Conservation (phyloP, 2,329 filamentous ascomycete genomes). For the Fusarium sp. region DNA sequence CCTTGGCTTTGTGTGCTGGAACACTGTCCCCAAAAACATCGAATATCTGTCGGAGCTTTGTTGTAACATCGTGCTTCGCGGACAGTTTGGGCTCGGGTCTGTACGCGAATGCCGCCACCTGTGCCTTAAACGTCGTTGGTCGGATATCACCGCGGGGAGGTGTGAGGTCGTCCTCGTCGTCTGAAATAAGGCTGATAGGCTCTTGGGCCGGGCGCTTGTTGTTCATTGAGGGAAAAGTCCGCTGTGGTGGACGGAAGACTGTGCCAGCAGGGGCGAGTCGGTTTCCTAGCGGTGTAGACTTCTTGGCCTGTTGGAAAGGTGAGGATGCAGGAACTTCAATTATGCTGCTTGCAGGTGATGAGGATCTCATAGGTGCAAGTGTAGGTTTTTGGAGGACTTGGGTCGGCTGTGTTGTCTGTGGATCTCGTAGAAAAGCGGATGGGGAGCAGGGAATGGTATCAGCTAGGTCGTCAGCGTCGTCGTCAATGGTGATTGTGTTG, state of each 20-base stretch:
- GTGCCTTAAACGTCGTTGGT: constrained; percentile 66
- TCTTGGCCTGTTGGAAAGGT: constrained; percentile 66
- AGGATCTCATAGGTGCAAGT: constrained; percentile 51
- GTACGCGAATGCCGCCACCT: constrained; percentile 58
- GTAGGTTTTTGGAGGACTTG: constrained; percentile 59
- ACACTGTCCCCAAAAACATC: constrained; percentile 51
- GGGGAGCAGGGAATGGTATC: constrained; percentile 62
- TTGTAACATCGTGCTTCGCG: constrained; percentile 45
- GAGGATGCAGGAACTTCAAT: constrained; percentile 93
- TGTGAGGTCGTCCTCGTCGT: constrained; percentile 60
- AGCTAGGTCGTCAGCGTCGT: constrained; percentile 61
- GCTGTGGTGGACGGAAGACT: constrained; percentile 67
- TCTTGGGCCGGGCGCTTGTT: constrained; percentile 55
- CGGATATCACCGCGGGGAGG: constrained; percentile 71
- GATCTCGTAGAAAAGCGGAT: constrained; percentile 51
- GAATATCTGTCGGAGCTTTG: constrained; percentile 53
- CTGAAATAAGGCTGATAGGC: constrained; percentile 62
- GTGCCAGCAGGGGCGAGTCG: constrained; percentile 83
- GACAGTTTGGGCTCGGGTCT: constrained; percentile 60
- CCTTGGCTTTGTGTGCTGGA: constrained; percentile 48
- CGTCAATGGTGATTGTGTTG: constrained; percentile 48
- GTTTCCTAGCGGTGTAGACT: constrained; percentile 57
- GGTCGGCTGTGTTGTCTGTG: constrained; percentile 58
- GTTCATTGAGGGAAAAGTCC: constrained; percentile 39
- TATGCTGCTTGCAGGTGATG: constrained; percentile 59